Evolutionary conservation across 345 rosid genomes (phyloP).

Genomic region (Alliaria petiolata): DNA sequence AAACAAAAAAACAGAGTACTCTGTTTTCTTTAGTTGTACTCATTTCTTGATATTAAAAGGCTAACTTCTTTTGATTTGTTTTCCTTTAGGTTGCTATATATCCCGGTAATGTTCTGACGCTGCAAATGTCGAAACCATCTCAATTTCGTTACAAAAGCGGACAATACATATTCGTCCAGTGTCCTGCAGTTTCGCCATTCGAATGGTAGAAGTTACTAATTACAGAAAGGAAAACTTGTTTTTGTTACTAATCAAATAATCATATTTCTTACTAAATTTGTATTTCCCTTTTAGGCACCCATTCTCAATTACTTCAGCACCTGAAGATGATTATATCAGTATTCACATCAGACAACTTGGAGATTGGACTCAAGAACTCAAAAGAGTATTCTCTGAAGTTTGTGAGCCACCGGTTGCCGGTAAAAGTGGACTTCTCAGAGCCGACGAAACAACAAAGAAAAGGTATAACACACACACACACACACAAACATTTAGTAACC

Average conservation of each 20-base stretch:
- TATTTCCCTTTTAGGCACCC: constrained; percentile 71
- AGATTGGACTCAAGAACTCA: constrained; percentile 98
- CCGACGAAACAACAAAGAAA: constrained; percentile 86
- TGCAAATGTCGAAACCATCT: constrained; percentile 94
- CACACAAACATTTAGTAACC: background rate
- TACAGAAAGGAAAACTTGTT: background rate
- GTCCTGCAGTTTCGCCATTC: constrained; percentile 98
- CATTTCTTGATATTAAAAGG: background rate
- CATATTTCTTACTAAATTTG: constrained; percentile 1
- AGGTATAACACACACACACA: constrained; percentile 34
- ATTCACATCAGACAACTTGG: constrained; percentile 95
- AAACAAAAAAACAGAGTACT: background rate
- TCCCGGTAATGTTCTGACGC: constrained; percentile 89
- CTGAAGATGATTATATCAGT: constrained; percentile 88
- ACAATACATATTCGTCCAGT: constrained; percentile 97
- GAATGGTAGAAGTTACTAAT: constrained; percentile 59
- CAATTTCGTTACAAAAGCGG: constrained; percentile 94
- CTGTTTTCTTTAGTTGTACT: background rate
- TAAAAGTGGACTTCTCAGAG: constrained; percentile 96
- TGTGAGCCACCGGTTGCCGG: constrained; percentile 84
- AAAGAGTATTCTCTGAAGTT: constrained; percentile 71
- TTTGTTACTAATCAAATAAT: background rate
- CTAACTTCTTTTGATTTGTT: background rate
- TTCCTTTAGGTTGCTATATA: constrained; percentile 81
- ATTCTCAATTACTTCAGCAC: constrained; percentile 97